Conservation (phyloP, 2,329 filamentous ascomycete species). For the Colletotrichum chlorophyti region DNA sequence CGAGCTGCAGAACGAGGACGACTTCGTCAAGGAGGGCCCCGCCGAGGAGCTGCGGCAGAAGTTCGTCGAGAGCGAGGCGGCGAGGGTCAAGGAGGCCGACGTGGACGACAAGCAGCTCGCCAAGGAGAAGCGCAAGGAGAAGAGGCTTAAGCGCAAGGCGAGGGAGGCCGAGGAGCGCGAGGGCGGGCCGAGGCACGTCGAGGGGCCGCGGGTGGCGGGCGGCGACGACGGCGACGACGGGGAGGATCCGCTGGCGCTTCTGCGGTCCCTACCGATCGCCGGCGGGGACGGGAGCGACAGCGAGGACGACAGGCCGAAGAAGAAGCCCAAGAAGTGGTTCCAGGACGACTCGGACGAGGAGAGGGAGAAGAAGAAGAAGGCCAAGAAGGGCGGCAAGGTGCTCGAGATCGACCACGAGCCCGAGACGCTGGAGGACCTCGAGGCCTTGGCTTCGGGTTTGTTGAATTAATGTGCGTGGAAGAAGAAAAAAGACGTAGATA, state of each 20-base stretch:
- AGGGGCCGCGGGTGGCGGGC: slow-evolving; percentile 35
- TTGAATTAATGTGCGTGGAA: slow-evolving; percentile 50
- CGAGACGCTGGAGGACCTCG: slow-evolving; percentile 80
- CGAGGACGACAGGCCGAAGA: slow-evolving; percentile 49
- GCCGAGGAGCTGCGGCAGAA: slow-evolving; percentile 77
- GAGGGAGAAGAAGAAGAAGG: slow-evolving; percentile 45
- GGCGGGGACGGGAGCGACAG: slow-evolving; percentile 38
- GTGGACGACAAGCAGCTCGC: slow-evolving; percentile 81
- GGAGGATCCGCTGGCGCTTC: slow-evolving; percentile 62
- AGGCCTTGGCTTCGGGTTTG: slow-evolving; percentile 77
- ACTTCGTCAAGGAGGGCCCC: slow-evolving; percentile 77
- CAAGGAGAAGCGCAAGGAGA: slow-evolving; percentile 81
- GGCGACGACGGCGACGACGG: slow-evolving; percentile 45
- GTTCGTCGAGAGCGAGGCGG: slow-evolving; percentile 80
- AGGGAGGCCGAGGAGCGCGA: slow-evolving; percentile 62
- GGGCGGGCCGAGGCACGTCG: background rate
- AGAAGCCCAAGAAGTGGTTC: slow-evolving; percentile 82
- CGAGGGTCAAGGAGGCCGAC: slow-evolving; percentile 77
- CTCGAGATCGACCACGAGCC: slow-evolving; percentile 72
- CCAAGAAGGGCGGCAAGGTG: slow-evolving; percentile 59
- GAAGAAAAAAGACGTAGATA: slow-evolving; percentile 41
- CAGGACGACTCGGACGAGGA: slow-evolving; percentile 64
- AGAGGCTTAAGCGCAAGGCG: slow-evolving; percentile 75
- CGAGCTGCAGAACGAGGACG: slow-evolving; percentile 84
- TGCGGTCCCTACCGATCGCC: slow-evolving; percentile 63